A percentile compares a stretch with the other conserved stretches of the same genome.
Evolutionary conservation across 1,139 yeast species (phyloP).

Genomic region (Suhomyces anneliseae): DNA sequence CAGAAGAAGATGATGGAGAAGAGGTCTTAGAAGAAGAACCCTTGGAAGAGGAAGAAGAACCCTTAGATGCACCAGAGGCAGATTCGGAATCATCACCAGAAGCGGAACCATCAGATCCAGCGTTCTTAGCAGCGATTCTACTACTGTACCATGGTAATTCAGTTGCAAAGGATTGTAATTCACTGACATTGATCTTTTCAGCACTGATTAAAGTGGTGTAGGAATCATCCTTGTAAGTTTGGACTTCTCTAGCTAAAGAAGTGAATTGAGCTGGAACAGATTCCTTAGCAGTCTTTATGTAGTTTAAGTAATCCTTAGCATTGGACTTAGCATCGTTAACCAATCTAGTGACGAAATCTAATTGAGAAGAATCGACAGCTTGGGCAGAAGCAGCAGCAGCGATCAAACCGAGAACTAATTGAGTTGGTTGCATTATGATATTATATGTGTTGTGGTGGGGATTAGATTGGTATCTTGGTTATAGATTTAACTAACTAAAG

Average conservation of each 20-base stretch:
- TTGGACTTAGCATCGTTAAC: conserved; percentile 28
- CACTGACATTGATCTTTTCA: conserved; percentile 15
- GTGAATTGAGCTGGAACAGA: conserved; percentile 26
- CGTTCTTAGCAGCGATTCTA: conserved; percentile 19
- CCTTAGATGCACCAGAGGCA: conserved; percentile 7
- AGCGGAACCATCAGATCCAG: conserved; percentile 11
- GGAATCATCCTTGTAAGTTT: conserved; percentile 37
- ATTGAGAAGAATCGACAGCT: conserved; percentile 13
- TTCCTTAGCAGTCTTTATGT: conserved; percentile 23
- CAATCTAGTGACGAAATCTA: conserved; percentile 29
- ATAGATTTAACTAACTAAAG: neutral
- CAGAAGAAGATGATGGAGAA: conserved; percentile 4
- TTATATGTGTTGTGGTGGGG: neutral
- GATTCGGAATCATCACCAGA: conserved; percentile 9
- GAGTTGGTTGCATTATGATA: conserved; percentile 5
- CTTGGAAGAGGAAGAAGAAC: conserved; percentile 3
- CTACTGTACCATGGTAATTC: conserved; percentile 41
- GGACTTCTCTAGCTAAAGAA: conserved; percentile 27
- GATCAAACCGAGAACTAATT: conserved; percentile 2
- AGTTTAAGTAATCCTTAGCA: conserved; percentile 24
- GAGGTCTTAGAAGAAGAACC: conserved; percentile 3
- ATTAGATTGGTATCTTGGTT: neutral
- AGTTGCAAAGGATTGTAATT: conserved; percentile 35
- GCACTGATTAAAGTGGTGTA: conserved; percentile 39
- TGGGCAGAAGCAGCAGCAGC: conserved; percentile 3